Evolutionary conservation across 2,329 filamentous ascomycete species (phyloP), one percentile per base, ranked within the genome.

Genomic region (Ceratocystis alfenasii): DNA sequence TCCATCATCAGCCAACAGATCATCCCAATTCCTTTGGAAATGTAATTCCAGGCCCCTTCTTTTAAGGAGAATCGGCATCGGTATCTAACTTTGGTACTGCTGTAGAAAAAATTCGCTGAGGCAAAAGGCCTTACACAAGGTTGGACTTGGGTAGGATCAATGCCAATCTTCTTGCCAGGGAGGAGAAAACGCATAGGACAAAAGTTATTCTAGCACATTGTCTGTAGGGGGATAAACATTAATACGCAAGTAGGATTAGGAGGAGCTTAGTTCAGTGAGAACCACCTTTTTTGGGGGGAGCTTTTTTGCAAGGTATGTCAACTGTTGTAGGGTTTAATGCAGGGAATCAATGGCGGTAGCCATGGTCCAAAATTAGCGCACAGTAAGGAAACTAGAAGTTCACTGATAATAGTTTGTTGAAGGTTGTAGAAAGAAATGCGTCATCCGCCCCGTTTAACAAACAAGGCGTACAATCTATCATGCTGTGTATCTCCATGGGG

Each of bases 361-460:
- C 25, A 30, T 59, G 55, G 55, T 33, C 25, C 30, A 59, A 59
- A 59, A 59, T 59, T 33, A 36, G 55, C 55, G 28, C 55, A 59
- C 17, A 30, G 55, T 17, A 59, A 8, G 30, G n/a, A 53, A 36
- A 15, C 30, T 17, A 6, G 17, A 15, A 15, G 25, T 8, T 33
- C 22, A 22, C 33, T 12, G 10, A 17, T 15, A 15, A 28, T 28
- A 17, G 20, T 10, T 36, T 36, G 33, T 36, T 36, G 5, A 20
- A 20, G 17, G 5, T n/a, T 22, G 48, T 20, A 22, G 6, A 6
- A 30, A 1, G 10, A 57, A 57, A 57, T 57, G 6, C 25, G 36
- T 41, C 36, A 41, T 41, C 36, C 36, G 12, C 36, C 10, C 3
- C 10, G 10, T 41, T 15, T 12, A 41, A 4, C 36, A 41, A 41